These are phyloP conservation scores for Mycena vitilis DNA, from an alignment of 768 basidiomycete genomes.

Conservation along the genomic window DNA sequence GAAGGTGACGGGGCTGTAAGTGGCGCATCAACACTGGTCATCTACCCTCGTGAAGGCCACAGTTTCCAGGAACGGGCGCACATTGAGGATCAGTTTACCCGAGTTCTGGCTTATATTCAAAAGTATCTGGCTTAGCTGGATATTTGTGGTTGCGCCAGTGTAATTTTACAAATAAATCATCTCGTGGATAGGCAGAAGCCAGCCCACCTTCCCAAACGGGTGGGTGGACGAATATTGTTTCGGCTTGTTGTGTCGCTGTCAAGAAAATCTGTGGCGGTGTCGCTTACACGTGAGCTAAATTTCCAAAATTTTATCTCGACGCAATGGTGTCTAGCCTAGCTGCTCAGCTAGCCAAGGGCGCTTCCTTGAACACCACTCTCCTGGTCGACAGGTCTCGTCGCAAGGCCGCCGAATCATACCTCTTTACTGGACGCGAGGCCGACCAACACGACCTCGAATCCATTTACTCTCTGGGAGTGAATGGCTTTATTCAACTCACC, in stretches of 20 bases:
- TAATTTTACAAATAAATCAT: not conserved
- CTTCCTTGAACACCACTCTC: slow-evolving; percentile 82
- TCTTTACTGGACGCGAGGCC: slow-evolving; percentile 87
- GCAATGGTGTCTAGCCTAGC: slow-evolving; percentile 80
- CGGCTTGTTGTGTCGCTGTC: not conserved
- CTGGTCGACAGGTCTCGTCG: slow-evolving; percentile 73
- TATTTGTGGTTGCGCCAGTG: not conserved
- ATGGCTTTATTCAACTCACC: slow-evolving; percentile 80
- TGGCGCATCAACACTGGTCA: slow-evolving; percentile 27
- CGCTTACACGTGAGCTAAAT: not conserved
- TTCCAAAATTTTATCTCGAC: slow-evolving; percentile 8
- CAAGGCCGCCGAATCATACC: slow-evolving; percentile 81
- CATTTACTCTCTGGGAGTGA: slow-evolving; percentile 82
- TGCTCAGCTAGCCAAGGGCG: slow-evolving; percentile 79
- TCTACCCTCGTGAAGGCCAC: slow-evolving; percentile 35
- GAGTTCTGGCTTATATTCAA: slow-evolving; percentile 30
- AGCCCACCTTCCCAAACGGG: not conserved
- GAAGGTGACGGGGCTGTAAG: slow-evolving; percentile 27
- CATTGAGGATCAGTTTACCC: slow-evolving; percentile 31
- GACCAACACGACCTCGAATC: slow-evolving; percentile 90
- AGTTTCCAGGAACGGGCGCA: slow-evolving; percentile 28
- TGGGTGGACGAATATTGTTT: not conserved
- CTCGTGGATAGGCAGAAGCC: not conserved
- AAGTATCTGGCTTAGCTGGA: slow-evolving; percentile 19
- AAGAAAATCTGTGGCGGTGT: not conserved